A percentile compares a stretch with the other conserved stretches of the same genome.
Conservation (phyloP, 2,329 filamentous ascomycete genomes). For the Lecanosticta acicola region DNA sequence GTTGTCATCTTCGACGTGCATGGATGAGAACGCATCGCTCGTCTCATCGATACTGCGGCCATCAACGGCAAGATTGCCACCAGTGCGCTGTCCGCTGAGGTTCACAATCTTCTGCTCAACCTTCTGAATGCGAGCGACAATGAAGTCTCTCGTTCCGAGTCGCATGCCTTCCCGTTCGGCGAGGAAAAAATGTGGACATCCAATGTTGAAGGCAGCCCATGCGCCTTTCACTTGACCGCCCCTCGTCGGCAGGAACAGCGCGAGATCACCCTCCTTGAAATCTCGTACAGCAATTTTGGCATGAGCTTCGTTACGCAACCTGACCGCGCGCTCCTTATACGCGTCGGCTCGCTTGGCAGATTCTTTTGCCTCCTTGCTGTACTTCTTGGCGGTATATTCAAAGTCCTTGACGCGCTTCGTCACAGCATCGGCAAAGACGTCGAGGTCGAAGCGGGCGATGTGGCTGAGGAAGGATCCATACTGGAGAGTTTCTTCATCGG, state of each 20-base stretch:
- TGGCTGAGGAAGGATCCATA: slow-evolving; percentile 70
- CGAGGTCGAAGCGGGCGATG: slow-evolving; percentile 73
- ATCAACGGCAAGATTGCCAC: slow-evolving; percentile 31
- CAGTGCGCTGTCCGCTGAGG: slow-evolving; percentile 56
- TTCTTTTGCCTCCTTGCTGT: slow-evolving; percentile 78
- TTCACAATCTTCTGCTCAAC: slow-evolving; percentile 93
- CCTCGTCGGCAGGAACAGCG: slow-evolving; percentile 85
- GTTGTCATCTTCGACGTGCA: slow-evolving; percentile 73
- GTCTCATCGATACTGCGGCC: slow-evolving; percentile 45
- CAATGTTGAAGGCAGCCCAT: slow-evolving; percentile 98
- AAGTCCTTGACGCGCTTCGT: slow-evolving; percentile 88
- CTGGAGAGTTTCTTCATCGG: slow-evolving; percentile 62
- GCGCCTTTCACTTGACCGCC: slow-evolving; percentile 83
- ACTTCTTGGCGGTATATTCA: slow-evolving; percentile 87
- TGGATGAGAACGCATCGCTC: slow-evolving; percentile 48
- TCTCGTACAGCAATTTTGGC: slow-evolving; percentile 94
- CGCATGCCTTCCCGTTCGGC: slow-evolving; percentile 87
- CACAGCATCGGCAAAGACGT: slow-evolving; percentile 76
- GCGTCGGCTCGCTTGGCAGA: slow-evolving; percentile 31
- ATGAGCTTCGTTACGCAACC: slow-evolving; percentile 75
- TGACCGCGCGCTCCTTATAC: slow-evolving; percentile 81
- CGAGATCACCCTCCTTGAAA: slow-evolving; percentile 94
- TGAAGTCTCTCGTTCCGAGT: slow-evolving; percentile 80
- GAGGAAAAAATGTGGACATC: slow-evolving; percentile 93
- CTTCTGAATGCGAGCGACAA: slow-evolving; percentile 87